phyloP scores from a whole-genome alignment of 805 yeast genomes.

The Nakazawaea ernobii region DNA sequence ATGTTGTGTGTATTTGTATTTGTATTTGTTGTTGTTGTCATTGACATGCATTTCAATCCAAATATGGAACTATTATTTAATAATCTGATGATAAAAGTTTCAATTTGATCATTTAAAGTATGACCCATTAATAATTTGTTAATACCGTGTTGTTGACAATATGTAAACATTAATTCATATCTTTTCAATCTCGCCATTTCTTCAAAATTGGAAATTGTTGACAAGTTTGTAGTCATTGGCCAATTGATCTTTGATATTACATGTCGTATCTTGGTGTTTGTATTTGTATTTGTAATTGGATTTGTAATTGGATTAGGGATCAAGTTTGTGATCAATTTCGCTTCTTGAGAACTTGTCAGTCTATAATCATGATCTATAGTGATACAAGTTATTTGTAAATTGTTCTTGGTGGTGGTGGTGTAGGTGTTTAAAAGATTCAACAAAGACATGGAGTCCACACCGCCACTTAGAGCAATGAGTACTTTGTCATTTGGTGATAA shows the following conservation, averaged over 20 bases:
- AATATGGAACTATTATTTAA: conserved; percentile 36
- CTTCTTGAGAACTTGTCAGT: conserved; percentile 43
- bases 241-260: conserved; percentile 16
- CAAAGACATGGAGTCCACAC: conserved; percentile 75
- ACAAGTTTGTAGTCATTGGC: conserved; percentile 11
- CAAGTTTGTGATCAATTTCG: conserved; percentile 26
- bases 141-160: conserved; percentile 32
- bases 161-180: conserved; percentile 34
- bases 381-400: conserved; percentile 32
- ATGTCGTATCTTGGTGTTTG: conserved; percentile 18
- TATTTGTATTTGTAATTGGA: no score
- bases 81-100: conserved; percentile 58
- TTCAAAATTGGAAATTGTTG: conserved; percentile 38
- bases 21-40: conserved; percentile 19
- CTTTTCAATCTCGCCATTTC: conserved; percentile 53
- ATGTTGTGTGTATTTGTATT: no score
- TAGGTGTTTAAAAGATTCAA: conserved; percentile 35
- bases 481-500: conserved; percentile 16
- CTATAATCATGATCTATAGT: conserved; percentile 65
- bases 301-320: no score
- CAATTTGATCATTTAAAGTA: conserved; percentile 66
- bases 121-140: conserved; percentile 55
- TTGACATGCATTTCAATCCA: conserved; percentile 50
- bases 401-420: neutral
- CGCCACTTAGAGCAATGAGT: conserved; percentile 69